Conservation (phyloP, 306 rosid genomes). For the Castanea crenata region DNA sequence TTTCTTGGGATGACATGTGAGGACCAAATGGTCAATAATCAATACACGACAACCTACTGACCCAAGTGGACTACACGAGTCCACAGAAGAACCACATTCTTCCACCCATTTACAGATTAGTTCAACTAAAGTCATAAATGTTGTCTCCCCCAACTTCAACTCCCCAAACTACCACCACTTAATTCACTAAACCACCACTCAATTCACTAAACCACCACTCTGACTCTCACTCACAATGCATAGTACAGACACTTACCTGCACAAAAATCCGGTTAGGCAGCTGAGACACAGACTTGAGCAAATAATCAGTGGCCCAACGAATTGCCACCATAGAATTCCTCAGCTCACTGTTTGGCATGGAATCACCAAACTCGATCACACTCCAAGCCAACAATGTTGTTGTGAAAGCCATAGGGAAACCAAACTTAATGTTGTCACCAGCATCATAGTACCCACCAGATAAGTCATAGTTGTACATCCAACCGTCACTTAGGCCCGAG, state of each 20-base stretch:
- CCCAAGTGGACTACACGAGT: slow-evolving; percentile 5
- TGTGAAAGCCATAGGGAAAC: slow-evolving; percentile 93
- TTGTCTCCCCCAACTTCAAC: background rate
- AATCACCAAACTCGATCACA: slow-evolving; percentile 79
- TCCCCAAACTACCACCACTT: background rate
- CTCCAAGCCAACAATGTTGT: slow-evolving; percentile 96
- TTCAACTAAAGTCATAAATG: background rate
- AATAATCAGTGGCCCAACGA: slow-evolving; percentile 86
- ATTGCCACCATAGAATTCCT: slow-evolving; percentile 60
- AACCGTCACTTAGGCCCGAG: slow-evolving; percentile 78
- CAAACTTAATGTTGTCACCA: slow-evolving; percentile 87
- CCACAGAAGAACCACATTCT: slow-evolving; percentile 3
- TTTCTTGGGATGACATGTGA: background rate
- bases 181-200: slow-evolving; percentile 8
- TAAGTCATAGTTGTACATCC: slow-evolving; percentile 63
- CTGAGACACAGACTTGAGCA: slow-evolving; percentile 78
- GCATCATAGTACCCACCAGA: slow-evolving; percentile 97
- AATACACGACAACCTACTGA: slow-evolving; percentile 9
- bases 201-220: slow-evolving; percentile 9
- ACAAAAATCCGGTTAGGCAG: slow-evolving; percentile 82
- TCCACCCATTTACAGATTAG: slow-evolving; percentile 10
- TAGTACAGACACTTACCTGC: slow-evolving; percentile 41
- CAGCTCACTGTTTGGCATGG: slow-evolving; percentile 66
- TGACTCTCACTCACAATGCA: background rate
- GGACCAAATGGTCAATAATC: background rate